These are phyloP conservation scores for Rostrohypoxylon terebratum DNA, from an alignment of 495 filamentous ascomycete genomes.

Conservation along the genomic window DNA sequence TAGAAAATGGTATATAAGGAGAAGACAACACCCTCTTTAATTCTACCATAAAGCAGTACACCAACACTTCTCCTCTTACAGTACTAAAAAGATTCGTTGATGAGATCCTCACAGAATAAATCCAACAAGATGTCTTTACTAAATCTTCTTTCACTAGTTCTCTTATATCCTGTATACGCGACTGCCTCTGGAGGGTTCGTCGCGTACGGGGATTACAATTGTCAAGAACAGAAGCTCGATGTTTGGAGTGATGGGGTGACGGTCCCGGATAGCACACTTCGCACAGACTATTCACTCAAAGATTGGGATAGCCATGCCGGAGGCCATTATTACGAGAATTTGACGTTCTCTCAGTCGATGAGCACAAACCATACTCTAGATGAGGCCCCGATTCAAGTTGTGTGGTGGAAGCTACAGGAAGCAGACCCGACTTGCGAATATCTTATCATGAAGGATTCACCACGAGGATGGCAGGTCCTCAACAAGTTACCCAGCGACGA, in stretches of 20 bases:
- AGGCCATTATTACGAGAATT: constrained; percentile 34
- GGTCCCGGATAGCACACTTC: constrained; percentile 17
- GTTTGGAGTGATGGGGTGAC: constrained; percentile 27
- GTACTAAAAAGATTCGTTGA: background rate
- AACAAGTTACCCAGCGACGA: constrained; percentile 31
- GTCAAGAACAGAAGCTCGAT: constrained; percentile 25
- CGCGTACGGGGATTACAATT: constrained; percentile 13
- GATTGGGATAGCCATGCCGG: constrained; percentile 22
- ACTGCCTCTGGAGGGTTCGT: constrained; percentile 16
- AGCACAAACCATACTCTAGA: constrained; percentile 13
- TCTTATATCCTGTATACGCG: constrained; percentile 22
- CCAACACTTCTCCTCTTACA: constrained; percentile 8
- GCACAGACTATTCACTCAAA: constrained; percentile 22
- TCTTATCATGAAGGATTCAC: constrained; percentile 35
- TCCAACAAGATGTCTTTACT: constrained; percentile 5
- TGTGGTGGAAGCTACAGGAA: constrained; percentile 34
- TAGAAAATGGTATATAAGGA: constrained; percentile 26
- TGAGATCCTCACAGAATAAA: background rate
- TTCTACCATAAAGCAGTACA: background rate
- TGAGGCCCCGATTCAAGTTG: constrained; percentile 24
- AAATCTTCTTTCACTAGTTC: constrained; percentile 9
- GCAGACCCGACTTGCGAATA: constrained; percentile 33
- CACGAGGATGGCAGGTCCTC: constrained; percentile 27
- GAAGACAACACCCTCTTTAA: constrained; percentile 3
- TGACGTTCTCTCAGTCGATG: constrained; percentile 34